Base-by-base conservation (phyloP, 2,329 filamentous ascomycete species). In the Chaetomium sp. region DNA sequence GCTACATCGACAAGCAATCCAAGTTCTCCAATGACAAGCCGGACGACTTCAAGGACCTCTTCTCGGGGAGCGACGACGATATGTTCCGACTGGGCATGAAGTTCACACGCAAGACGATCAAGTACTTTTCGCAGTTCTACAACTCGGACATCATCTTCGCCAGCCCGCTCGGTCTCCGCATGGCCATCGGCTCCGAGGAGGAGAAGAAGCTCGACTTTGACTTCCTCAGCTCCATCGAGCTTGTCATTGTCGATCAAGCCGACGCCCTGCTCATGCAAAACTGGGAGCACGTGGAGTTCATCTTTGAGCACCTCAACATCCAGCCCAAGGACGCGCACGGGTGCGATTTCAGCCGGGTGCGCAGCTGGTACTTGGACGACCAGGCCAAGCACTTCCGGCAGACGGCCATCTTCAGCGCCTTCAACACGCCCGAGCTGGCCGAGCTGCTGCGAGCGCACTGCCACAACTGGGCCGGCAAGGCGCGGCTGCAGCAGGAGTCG, bases 231-330 rank as follows among this genome's bases (percentile, higher is more conserved):
- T 98, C 94, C 1, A 91, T 99, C 72, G 95, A 99, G 78, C 78
- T 99, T 59, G 88, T 95, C 35, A 83, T 98, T 55, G 83, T 97
- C 66, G 95, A 99, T 75, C 93, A 98, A 77, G 90, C 92, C 13
- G 93, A 98, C 76, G 93, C 93, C 0, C 85, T 97, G 50, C 85
- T 96, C 9, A 97, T 97, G 93, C 95, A 99, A 76, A 98, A 97
- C 76, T 98, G 94, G 93, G 93, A 97, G 73, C 94, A 99, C 74
- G 86, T 97, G 66, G 91, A 96, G 75, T 91, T 91, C 75, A 90
- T 97, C 71, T 93, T 98, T 73, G 88, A 92, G 68, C 92, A 97
- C 75, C 85, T 99, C 67, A 99, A 99, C 75, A 83, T 90, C 25
- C 92, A 96, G 72, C 94, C 95, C 45, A 92, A 90, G 73, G 91